Conservation (phyloP, 495 filamentous ascomycete species). For the Tuber aestivum region DNA sequence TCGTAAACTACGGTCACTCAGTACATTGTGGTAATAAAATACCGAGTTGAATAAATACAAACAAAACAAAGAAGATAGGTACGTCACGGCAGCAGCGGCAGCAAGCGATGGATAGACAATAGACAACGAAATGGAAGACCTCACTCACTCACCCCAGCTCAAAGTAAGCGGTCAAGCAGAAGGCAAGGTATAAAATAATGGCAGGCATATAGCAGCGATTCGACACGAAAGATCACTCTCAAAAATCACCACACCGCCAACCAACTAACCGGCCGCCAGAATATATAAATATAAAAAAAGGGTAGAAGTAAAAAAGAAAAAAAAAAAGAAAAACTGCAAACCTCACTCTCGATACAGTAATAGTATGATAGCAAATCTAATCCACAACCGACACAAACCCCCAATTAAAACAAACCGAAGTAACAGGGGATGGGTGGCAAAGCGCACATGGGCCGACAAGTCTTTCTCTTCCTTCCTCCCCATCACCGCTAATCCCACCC, state of each 20-base stretch:
- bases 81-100: not conserved
- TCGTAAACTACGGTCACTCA: not conserved
- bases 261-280: not conserved
- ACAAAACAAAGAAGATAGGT: not conserved
- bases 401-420: not conserved
- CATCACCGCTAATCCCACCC: not conserved
- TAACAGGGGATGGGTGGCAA: not conserved
- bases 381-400: not conserved
- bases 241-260: not conserved
- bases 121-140: not conserved
- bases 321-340: not conserved
- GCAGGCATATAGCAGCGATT: not conserved
- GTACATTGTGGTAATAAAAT: not conserved
- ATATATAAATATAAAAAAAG: not conserved
- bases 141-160: not conserved
- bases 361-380: not conserved
- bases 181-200: not conserved
- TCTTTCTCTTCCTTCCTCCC: not conserved
- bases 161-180: not conserved
- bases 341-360: not conserved
- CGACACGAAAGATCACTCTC: not conserved
- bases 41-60: constrained; percentile 1
- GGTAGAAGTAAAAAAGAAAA: not conserved
- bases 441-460: not conserved
- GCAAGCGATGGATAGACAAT: not conserved